A percentile compares a stretch with the other conserved stretches of the same genome.
Conservation (phyloP, 78 protist species). For the Dictyostelium brefeldianum region DNA sequence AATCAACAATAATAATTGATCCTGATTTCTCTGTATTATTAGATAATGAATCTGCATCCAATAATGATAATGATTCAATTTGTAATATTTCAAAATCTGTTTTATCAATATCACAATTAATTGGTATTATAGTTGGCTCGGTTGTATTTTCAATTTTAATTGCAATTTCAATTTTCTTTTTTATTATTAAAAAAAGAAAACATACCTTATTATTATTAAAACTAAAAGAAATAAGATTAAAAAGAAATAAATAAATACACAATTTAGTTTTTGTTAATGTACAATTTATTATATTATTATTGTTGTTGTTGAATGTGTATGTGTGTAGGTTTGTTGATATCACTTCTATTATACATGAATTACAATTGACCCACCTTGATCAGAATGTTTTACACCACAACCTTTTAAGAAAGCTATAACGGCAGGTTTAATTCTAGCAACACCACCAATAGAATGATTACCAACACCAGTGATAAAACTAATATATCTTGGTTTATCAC, state of each 20-base stretch:
- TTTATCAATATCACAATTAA: background rate
- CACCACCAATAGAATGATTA: conserved; percentile 49
- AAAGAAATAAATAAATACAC: no score
- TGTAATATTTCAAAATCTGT: background rate
- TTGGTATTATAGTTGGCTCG: background rate
- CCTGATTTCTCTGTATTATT: conserved; percentile 44
- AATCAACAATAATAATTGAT: background rate
- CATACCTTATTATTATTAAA: background rate
- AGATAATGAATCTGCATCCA: background rate
- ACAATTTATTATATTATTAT: no score
- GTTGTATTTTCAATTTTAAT: background rate
- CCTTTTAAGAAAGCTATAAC: conserved; percentile 20
- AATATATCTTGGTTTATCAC: conserved; percentile 16
- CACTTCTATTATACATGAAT: background rate
- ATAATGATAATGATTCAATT: background rate
- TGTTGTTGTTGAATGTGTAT: no score
- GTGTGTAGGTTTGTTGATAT: no score
- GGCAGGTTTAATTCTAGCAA: conserved; percentile 71
- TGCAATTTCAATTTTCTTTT: background rate
- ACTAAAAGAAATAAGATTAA: background rate
- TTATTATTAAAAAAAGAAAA: background rate
- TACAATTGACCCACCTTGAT: conserved; percentile 37
- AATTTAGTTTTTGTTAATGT: no score
- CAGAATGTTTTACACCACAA: conserved; percentile 6
- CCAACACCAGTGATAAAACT: conserved; percentile 63